Base-by-base conservation (phyloP, 352 stramenopile species). In the Lagenidium sp. region DNA sequence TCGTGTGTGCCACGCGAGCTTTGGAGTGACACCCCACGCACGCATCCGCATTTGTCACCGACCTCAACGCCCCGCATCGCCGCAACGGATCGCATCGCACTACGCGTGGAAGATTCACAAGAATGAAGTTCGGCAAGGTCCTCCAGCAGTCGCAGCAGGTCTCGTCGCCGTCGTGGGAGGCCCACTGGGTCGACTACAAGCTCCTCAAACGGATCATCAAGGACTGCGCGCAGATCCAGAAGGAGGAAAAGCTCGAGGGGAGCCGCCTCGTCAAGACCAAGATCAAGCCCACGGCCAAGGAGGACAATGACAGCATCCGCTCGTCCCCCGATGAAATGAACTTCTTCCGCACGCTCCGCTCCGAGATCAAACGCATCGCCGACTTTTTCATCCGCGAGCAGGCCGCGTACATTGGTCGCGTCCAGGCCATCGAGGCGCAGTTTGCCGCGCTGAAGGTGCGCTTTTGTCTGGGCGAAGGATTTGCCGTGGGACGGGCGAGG, bases 101-200 rank as follows among this genome's bases (percentile, higher is more conserved):
- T n/a, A n/a, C n/a, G n/a, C n/a, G n/a, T n/a, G n/a, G n/a, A n/a
- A n/a, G n/a, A n/a, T n/a, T n/a, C n/a, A n/a, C n/a, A n/a, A n/a
- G n/a, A n/a, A 91, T 94, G 82, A 92, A 94, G 67, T 94, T 92
- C 44, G 82, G 82, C 44, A 94, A 92, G 50, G 75, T 92, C 44
- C 53, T 92, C 49, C 78, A 86, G 57, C 79, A 92, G 61, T 88
- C 79, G 55, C 85, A 82, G 62, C 72, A 90, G 34, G 79, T 92
- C 57, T 90, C 77, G 53, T 83, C 79, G 37, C 51, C 48, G 4
- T 64, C 63, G 16, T 94, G 78, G 78, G 79, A 89, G 52, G 37
- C 60, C 15, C 78, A 65, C 47, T 94, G 82, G 82, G 70, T 85
- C 24, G 79, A 94, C 64, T 94, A 94, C 67, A 94, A 94, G 53